phyloP scores from a whole-genome alignment of 805 yeast species.

The Vanderwaltozyma polyspora region DNA sequence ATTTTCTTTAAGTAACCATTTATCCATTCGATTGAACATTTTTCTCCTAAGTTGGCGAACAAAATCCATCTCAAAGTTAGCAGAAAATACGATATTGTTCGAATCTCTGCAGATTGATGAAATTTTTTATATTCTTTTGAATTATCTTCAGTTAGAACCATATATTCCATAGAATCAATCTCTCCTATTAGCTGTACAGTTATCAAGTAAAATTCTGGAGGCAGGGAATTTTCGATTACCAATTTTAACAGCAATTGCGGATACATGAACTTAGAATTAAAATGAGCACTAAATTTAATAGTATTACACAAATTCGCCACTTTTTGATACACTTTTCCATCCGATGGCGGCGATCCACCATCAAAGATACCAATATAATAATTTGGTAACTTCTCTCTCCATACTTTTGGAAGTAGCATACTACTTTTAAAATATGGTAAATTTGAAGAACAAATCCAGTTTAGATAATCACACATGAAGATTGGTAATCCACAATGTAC shows the following conservation, averaged over 20 bases:
- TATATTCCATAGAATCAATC: conserved; percentile 4
- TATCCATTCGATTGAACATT: conserved; percentile 9
- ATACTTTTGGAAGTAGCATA: conserved; percentile 30
- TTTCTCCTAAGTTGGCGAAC: conserved; percentile 7
- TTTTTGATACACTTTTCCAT: conserved; percentile 28
- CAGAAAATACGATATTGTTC: conserved; percentile 14
- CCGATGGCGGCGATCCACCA: conserved; percentile 31
- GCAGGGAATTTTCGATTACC: conserved; percentile 10
- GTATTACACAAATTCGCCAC: conserved; percentile 12
- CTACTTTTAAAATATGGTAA: conserved; percentile 40
- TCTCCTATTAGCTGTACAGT: conserved; percentile 8
- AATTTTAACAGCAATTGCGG: conserved; percentile 17
- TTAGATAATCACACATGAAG: conserved; percentile 37
- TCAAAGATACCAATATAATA: conserved; percentile 29
- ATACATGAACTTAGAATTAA: conserved; percentile 7
- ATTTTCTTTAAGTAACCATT: not conserved
- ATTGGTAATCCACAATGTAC: conserved; percentile 39
- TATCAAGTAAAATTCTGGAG: conserved; percentile 19
- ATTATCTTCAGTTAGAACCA: conserved; percentile 6
- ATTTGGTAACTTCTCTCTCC: conserved; percentile 31
- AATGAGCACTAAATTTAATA: conserved; percentile 6
- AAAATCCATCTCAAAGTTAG: conserved; percentile 15
- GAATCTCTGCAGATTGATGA: conserved; percentile 15
- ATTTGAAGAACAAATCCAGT: conserved; percentile 31
- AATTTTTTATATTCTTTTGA: conserved; percentile 6